These are phyloP conservation scores for Phytomonas sp. DNA, from an alignment of 208 protist species.

Conservation along the genomic window DNA sequence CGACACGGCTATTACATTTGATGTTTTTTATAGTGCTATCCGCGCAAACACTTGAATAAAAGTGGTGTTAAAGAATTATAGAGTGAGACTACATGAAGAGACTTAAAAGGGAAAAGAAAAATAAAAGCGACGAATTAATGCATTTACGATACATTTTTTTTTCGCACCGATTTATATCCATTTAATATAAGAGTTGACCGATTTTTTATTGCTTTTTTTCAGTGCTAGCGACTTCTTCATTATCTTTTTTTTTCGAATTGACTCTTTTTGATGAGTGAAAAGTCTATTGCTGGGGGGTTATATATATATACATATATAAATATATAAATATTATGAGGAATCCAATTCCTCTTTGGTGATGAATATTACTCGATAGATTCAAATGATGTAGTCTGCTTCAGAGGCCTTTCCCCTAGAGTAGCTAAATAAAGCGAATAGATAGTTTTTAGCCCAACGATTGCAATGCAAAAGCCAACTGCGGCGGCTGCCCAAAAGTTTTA, in stretches of 20 bases:
- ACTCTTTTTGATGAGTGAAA: slow-evolving; percentile 6
- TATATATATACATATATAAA: slow-evolving; percentile 6
- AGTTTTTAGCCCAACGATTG: slow-evolving; percentile 76
- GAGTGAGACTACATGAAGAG: no score
- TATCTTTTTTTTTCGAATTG: slow-evolving; percentile 7
- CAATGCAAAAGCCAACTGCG: slow-evolving; percentile 53
- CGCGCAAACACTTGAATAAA: no score
- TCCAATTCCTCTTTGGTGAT: not conserved
- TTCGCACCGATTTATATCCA: no score
- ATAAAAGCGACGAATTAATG: no score
- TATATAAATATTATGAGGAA: not conserved
- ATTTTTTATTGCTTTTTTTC: slow-evolving; percentile 6
- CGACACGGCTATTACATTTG: no score
- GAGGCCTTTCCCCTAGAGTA: slow-evolving; percentile 78
- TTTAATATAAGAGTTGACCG: no score
- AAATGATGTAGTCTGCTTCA: slow-evolving; percentile 70
- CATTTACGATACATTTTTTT: no score
- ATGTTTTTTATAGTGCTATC: no score
- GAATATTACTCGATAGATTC: slow-evolving; percentile 12
- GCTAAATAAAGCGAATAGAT: slow-evolving; percentile 81
- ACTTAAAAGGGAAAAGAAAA: no score
- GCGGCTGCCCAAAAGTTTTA: slow-evolving; percentile 31
- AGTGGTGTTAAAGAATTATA: no score
- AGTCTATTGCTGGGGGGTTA: not conserved
- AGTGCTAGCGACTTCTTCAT: not conserved